Base-by-base conservation (phyloP, 768 basidiomycete genomes). In the Boletus coccyginus region DNA sequence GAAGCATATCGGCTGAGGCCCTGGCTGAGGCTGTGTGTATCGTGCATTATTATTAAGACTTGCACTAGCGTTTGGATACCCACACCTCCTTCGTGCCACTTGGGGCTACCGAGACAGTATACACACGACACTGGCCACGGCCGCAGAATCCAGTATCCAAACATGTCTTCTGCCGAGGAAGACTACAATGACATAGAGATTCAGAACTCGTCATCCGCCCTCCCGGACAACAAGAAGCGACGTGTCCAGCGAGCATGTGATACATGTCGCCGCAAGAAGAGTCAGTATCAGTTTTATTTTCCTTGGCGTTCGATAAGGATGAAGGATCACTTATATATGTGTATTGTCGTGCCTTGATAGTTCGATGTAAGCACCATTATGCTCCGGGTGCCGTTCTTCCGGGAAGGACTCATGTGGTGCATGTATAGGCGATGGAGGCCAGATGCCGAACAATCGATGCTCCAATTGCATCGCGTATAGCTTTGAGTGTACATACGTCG, bases 191-290 rank as follows among this genome's bases (percentile, higher is more conserved):
- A 84, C 24, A 52, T 61, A 8, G 81, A 83, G 27, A 27, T 27
- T 27, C 27, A 27, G 1, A 62, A 57, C 44, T 50, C 62, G 40
- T 60, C 65, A 12, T 62, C 66, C 46, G 17, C 57, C 50, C 3
- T 63, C 6, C 77, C 74, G 5, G 75, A 73, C 19, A 69, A 71
- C 19, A 91, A 92, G 77, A 90, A 88, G 68, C 73, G 89, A 39
- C 78, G 84, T 58, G 80, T 91, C 32, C 87, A 90, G 70, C 74
- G 90, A 31, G 90, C 90, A 8, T 94, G 92, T 66, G 91, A 93
- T 65, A 80, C 85, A 0, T 94, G 92, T 66, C 77, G 92, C 38
- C 77, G 89, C 55, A 93, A 92, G 78, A 94, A 94, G 74, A 85
- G 90, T 87, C 55, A 59, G 82, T 71, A 32, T 16, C 12, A 8